Evolutionary conservation across 2,329 filamentous ascomycete genomes (phyloP).

Genomic region (Thermothelomyces thermophilus): DNA sequence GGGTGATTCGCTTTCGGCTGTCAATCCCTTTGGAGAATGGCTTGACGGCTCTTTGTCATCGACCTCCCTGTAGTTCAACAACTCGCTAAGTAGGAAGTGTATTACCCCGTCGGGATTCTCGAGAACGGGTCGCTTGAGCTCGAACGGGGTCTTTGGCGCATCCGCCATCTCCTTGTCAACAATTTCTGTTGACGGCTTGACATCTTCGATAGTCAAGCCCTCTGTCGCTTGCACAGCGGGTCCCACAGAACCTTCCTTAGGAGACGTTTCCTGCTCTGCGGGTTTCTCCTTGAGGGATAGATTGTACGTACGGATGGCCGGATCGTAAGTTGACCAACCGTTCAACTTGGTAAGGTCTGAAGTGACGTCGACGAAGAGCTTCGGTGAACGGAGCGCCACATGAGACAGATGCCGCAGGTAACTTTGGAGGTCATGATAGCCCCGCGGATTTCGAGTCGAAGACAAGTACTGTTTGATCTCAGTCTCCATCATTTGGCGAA

Average conservation of each 20-base stretch:
- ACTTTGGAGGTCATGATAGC: slow-evolving; percentile 56
- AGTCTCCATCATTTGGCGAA: slow-evolving; percentile 84
- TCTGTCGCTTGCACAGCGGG: slow-evolving; percentile 41
- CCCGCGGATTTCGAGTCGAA: slow-evolving; percentile 48
- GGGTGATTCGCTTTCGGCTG: slow-evolving; percentile 32
- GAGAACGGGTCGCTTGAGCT: slow-evolving; percentile 75
- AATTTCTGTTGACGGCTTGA: slow-evolving; percentile 55
- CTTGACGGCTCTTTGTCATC: slow-evolving; percentile 66
- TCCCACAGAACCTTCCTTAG: slow-evolving; percentile 37
- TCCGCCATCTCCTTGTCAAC: slow-evolving; percentile 57
- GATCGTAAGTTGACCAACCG: slow-evolving; percentile 44
- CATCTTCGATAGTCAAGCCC: slow-evolving; percentile 42
- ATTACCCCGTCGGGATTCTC: slow-evolving; percentile 94
- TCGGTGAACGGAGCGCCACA: slow-evolving; percentile 72
- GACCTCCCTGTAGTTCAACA: slow-evolving; percentile 86
- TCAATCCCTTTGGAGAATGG: slow-evolving; percentile 37
- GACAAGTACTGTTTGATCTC: slow-evolving; percentile 80
- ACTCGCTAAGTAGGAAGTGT: slow-evolving; percentile 86
- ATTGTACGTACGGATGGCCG: slow-evolving; percentile 28
- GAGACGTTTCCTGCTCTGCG: slow-evolving; percentile 19
- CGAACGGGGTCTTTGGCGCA: slow-evolving; percentile 53
- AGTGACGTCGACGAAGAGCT: slow-evolving; percentile 79
- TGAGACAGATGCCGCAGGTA: slow-evolving; percentile 75
- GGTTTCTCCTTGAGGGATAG: slow-evolving; percentile 38
- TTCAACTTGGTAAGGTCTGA: slow-evolving; percentile 75